Base-by-base conservation (phyloP, 345 rosid species). In the Eucalyptus marginata region DNA sequence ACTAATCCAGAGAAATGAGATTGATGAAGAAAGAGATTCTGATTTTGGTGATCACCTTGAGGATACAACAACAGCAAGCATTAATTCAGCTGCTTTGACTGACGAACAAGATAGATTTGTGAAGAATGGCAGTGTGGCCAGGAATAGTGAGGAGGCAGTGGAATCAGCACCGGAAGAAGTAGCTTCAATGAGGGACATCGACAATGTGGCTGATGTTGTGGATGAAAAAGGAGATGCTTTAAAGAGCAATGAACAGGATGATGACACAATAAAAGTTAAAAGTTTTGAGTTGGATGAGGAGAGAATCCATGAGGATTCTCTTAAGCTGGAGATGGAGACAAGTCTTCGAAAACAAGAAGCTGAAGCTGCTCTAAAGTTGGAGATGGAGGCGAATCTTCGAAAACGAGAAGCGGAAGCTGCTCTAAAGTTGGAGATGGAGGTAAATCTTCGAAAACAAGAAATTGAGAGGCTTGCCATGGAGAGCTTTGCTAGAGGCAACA, bases 401-500 rank as follows among this genome's bases (percentile, higher is more conserved):
- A 87, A 88, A 64, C 29, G 40, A 80, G 76, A 83, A 92, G 90
- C 15, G 71, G 95, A 90, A 88, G 91, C 89, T 90, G 91, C 54
- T 86, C 43, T 54, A 86, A 86, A 86, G 59, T 66, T 25, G 87
- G 81, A 79, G 86, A 87, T 68, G 87, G 40, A 68, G 54, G 88
- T 33, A n/a, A 43, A 56, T 79, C 90, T 92, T 86, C 93, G 90
- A 62, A 94, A 56, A 89, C 93, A 88, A 89, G 96, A 96, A 88
- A 93, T 94, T 89, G 96, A 92, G 94, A 90, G 89, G 87, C 93
- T 95, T 89, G 98, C 95, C 31, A 94, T 89, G 31, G 94, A 95
- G 89, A 92, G 85, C 83, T 91, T 93, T 62, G 91, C 87, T 1
- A 93, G 88, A 87, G 96, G 94, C 64, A 90, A 89, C 88, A 94